Evolutionary conservation across 2,329 filamentous ascomycete genomes (phyloP).

Genomic region (Drechslerella stenobrocha): DNA sequence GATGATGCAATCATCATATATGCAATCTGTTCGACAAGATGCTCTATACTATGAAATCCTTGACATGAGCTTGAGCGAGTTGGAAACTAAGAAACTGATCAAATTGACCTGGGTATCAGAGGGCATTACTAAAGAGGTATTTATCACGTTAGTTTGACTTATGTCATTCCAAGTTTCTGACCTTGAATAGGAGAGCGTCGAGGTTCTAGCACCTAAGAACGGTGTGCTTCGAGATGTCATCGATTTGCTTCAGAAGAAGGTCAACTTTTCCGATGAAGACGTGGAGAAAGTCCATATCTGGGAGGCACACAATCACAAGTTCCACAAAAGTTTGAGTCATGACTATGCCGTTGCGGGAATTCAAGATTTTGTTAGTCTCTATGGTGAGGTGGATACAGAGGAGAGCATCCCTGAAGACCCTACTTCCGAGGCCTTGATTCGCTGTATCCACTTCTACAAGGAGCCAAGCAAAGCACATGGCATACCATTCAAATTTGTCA

Average conservation of each 20-base stretch:
- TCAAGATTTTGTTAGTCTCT: slow-evolving; percentile 80
- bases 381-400: slow-evolving; percentile 78
- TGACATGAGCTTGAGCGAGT: slow-evolving; percentile 88
- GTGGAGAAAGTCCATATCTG: slow-evolving; percentile 75
- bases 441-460: slow-evolving; percentile 88
- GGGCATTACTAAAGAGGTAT: slow-evolving; percentile 84
- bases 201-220: slow-evolving; percentile 84
- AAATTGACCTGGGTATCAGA: slow-evolving; percentile 85
- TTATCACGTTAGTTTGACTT: slow-evolving; percentile 51
- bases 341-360: slow-evolving; percentile 77
- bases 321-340: slow-evolving; percentile 73
- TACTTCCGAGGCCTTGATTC: slow-evolving; percentile 67
- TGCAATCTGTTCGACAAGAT: slow-evolving; percentile 72
- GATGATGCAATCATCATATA: slow-evolving; percentile 76
- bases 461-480: slow-evolving; percentile 83
- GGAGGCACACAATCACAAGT: slow-evolving; percentile 79
- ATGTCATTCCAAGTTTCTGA: slow-evolving; percentile 51
- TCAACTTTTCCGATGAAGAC: slow-evolving; percentile 74
- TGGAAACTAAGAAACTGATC: slow-evolving; percentile 87
- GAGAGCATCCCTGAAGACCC: slow-evolving; percentile 67
- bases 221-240: slow-evolving; percentile 79
- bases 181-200: slow-evolving; percentile 68
- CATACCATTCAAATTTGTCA: slow-evolving; percentile 84
- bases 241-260: slow-evolving; percentile 75
- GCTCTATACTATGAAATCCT: slow-evolving; percentile 88